Evolutionary conservation across 495 filamentous ascomycete genomes (phyloP), one percentile per base, ranked within the genome.

Genomic region (Neurospora discreta): DNA sequence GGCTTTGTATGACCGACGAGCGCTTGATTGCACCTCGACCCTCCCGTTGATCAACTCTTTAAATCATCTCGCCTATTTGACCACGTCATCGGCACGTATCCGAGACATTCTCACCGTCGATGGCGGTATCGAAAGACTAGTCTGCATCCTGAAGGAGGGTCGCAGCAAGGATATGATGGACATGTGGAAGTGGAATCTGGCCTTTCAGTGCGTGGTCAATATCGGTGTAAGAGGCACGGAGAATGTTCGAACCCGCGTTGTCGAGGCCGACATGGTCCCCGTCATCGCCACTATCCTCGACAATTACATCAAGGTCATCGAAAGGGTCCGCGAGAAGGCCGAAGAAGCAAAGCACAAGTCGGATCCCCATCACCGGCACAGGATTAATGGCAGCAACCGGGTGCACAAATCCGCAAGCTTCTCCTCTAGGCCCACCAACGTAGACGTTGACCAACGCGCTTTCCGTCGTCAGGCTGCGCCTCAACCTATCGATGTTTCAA

Each of bases 161-260:
- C 87, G 94, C 79, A 97, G 92, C 78, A 93, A 93, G 84, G 94
- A 98, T 80, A 89, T 97, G 90, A 97, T 98, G 94, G 94, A 97
- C 78, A 96, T 96, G 92, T 99, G 95, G 96, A 98, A 98, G 84
- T 99, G 95, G 95, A 99, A 97, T 78, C 86, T 99, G 69, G 95
- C 95, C 58, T 98, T 99, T 78, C 95, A 98, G 78, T 98, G 96
- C 80, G 94, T 98, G 39, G 94, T 98, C 78, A 99, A 99, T 80
- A 98, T 99, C 78, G 95, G 95, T 33, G 95, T 99, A 74, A 89
- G 95, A 71, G 95, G 95, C 71, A 97, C 95, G 6, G 95, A 99
- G 82, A 88, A 85, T 72, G 95, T 99, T 70, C 87, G 95, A 69
- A 98, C 96, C 65, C 87, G 95, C 73, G 95, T 99, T 0, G 95